Evolutionary conservation across 192 early-diverging fungal genomes (phyloP).

Genomic region (Gamsiella multidivaricata): DNA sequence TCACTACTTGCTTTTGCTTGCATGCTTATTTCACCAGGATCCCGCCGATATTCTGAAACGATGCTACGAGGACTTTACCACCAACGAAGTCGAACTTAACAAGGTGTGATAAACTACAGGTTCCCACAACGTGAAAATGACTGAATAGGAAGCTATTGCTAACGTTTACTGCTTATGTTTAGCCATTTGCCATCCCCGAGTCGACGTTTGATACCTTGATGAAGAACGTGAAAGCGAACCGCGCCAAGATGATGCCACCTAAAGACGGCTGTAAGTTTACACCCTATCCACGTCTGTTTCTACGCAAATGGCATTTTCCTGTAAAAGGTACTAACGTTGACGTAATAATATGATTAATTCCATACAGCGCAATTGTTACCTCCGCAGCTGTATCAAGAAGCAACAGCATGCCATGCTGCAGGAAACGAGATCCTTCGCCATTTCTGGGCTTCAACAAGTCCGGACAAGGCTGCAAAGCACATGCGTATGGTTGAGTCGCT

Average conservation of each 20-base stretch:
- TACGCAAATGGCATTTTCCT: too few species aligned
- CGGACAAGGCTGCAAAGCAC: constrained; percentile 62
- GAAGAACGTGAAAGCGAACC: constrained; percentile 42
- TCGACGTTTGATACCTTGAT: constrained; percentile 37
- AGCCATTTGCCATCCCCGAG: constrained; percentile 35
- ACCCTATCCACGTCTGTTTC: background rate
- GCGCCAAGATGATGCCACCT: constrained; percentile 46
- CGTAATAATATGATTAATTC: background rate
- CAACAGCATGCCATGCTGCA: constrained; percentile 58
- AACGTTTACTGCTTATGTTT: background rate
- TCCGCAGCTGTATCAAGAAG: constrained; percentile 52
- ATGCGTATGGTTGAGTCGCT: constrained; percentile 59
- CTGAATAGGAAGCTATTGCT: too few species aligned
- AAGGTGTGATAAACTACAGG: too few species aligned
- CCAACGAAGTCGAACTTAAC: constrained; percentile 18
- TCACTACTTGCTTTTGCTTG: background rate
- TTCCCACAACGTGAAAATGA: too few species aligned
- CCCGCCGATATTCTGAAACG: constrained; percentile 39
- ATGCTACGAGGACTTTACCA: constrained; percentile 13
- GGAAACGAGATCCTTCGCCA: constrained; percentile 67
- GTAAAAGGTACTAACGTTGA: background rate
- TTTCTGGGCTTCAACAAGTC: constrained; percentile 63
- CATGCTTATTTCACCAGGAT: background rate
- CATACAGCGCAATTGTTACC: constrained; percentile 51
- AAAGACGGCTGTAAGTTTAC: constrained; percentile 43